A percentile compares a stretch with the other conserved stretches of the same genome.
phyloP scores from a whole-genome alignment of 169 alveolate genomes.

The Plasmodium cynomolgi region DNA sequence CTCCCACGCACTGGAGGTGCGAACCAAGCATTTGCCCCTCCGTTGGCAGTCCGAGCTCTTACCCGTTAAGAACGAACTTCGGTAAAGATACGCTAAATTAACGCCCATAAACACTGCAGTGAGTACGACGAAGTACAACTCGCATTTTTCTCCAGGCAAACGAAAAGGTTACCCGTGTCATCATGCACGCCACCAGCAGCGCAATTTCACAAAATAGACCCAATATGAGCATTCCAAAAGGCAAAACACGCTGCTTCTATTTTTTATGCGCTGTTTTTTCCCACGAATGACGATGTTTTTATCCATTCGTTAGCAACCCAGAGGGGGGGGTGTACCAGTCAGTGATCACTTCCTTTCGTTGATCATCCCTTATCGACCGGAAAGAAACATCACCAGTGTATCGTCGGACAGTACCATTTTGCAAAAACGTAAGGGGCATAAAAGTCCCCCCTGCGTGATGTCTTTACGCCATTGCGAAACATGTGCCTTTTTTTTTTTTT shows the following conservation, averaged over 20 bases:
- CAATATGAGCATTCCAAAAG: neutral
- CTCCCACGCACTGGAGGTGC: neutral
- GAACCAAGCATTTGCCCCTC: neutral
- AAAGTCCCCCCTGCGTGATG: neutral
- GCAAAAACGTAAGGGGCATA: neutral
- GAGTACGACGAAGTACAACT: neutral
- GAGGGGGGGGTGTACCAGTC: neutral
- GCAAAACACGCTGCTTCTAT: neutral
- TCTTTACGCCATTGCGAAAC: neutral
- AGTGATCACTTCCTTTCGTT: neutral
- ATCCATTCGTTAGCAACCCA: neutral
- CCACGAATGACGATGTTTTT: neutral
- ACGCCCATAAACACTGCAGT: neutral
- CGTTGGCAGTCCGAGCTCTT: neutral
- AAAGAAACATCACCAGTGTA: neutral
- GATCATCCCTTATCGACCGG: neutral
- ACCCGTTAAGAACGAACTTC: neutral
- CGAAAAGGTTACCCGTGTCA: neutral
- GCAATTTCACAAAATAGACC: neutral
- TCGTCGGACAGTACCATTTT: neutral
- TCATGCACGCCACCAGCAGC: neutral
- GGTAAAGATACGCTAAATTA: neutral
- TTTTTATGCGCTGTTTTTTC: neutral
- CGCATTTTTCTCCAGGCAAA: neutral
- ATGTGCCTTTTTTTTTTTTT: neutral